Evolutionary conservation across 352 stramenopile species (phyloP).

Genomic region (Phytophthora lateralis): DNA sequence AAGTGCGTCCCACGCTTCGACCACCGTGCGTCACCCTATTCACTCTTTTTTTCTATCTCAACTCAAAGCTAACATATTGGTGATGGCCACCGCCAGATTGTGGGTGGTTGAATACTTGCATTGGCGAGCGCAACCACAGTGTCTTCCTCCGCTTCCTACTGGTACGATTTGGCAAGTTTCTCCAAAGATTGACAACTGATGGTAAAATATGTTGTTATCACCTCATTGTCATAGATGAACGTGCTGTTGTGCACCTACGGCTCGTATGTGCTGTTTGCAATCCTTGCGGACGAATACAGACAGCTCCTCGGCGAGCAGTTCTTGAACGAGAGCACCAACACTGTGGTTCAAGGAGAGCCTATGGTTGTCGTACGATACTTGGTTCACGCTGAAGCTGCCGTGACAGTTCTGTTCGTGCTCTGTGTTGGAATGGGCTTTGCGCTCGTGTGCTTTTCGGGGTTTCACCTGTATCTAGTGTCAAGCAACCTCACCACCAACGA

Average conservation of each 20-base stretch:
- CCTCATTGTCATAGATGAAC: constrained; percentile 42
- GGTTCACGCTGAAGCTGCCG: constrained; percentile 45
- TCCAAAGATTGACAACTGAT: constrained; percentile 7
- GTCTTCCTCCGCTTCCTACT: constrained; percentile 61
- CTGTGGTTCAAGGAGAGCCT: constrained; percentile 43
- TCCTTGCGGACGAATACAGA: constrained; percentile 51
- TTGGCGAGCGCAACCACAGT: constrained; percentile 67
- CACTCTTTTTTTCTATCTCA: not conserved
- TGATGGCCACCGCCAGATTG: constrained; percentile 33
- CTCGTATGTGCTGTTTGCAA: constrained; percentile 50
- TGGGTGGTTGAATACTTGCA: constrained; percentile 69
- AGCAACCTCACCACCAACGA: constrained; percentile 75
- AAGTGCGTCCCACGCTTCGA: constrained; percentile 69
- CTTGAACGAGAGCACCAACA: constrained; percentile 41
- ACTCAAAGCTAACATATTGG: constrained; percentile 1
- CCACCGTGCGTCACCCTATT: constrained; percentile 44
- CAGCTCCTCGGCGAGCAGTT: constrained; percentile 48
- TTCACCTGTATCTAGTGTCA: constrained; percentile 60
- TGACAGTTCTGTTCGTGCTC: constrained; percentile 50
- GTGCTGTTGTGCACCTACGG: constrained; percentile 55
- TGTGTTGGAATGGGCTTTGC: constrained; percentile 59
- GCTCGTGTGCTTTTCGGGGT: constrained; percentile 51
- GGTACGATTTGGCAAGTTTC: constrained; percentile 22
- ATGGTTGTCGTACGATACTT: constrained; percentile 58
- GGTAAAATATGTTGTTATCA: not conserved